Evolutionary conservation across 225 moss, liverwort and hornwort species (phyloP).

Genomic region (Rhytidiadelphus loreus): DNA sequence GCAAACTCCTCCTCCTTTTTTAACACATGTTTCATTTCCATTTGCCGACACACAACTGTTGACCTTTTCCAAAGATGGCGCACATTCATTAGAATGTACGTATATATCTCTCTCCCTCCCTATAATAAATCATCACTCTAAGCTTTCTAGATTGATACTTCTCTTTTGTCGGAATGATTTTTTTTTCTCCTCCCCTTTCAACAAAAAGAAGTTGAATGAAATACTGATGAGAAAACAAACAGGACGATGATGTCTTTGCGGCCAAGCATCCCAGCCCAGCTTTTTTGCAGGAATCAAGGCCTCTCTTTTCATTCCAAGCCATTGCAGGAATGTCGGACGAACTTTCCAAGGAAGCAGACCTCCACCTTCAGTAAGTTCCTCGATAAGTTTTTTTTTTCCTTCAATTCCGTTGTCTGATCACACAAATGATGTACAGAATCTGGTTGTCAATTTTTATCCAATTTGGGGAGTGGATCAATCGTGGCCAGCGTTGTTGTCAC

Average conservation of each 20-base stretch:
- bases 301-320: too few relatives aligned
- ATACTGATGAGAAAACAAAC: background rate
- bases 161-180: background rate
- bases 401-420: background rate
- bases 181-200: too few relatives aligned
- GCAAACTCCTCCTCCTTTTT: rapidly evolving
- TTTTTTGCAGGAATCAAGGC: background rate
- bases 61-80: background rate
- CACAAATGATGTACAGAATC: background rate
- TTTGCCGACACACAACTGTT: background rate
- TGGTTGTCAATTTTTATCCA: background rate
- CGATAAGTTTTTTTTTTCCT: background rate
- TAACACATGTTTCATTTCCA: background rate
- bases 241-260: background rate
- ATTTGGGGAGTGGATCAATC: background rate
- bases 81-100: background rate
- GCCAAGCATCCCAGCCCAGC: background rate
- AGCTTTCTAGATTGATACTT: background rate
- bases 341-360: background rate
- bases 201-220: background rate
- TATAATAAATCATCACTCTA: background rate
- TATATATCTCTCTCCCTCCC: background rate
- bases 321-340: background rate
- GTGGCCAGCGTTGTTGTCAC: background rate
- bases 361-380: background rate